These are phyloP conservation scores for Panus rudis DNA, from an alignment of 768 basidiomycete species.

Conservation along the genomic window DNA sequence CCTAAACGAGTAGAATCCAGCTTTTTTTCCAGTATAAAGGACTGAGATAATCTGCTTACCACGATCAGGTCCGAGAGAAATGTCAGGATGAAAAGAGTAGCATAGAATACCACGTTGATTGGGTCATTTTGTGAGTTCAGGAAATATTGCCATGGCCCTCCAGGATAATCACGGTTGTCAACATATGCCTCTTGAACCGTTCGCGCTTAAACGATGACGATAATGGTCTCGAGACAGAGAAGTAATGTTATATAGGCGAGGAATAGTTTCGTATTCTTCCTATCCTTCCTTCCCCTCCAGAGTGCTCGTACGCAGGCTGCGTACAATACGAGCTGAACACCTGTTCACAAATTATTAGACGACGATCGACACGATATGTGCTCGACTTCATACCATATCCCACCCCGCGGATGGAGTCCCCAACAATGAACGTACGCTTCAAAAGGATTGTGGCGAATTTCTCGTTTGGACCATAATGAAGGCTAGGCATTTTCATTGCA, in stretches of 20 bases:
- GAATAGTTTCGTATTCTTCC: conserved; percentile 25
- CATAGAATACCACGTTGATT: conserved; percentile 37
- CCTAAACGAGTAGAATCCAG: too few relatives aligned
- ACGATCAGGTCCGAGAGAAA: conserved; percentile 37
- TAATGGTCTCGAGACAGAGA: conserved; percentile 32
- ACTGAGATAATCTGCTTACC: conserved; percentile 23
- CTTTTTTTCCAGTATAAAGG: too few relatives aligned
- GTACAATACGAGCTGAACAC: conserved; percentile 32
- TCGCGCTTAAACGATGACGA: conserved; percentile 31
- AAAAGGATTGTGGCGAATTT: conserved; percentile 26
- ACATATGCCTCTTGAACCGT: conserved; percentile 21
- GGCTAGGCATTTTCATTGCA: too few relatives aligned
- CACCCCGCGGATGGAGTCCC: conserved; percentile 32
- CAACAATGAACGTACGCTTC: conserved; percentile 34
- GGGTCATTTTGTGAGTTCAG: conserved; percentile 32
- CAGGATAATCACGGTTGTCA: conserved; percentile 17
- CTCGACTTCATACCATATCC: conserved; percentile 30
- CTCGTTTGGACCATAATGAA: conserved; percentile 31
- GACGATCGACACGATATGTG: not conserved
- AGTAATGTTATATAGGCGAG: conserved; percentile 33
- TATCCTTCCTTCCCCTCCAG: conserved; percentile 26
- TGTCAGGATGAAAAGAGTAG: conserved; percentile 35
- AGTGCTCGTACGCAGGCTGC: conserved; percentile 29
- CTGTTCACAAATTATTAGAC: conserved; percentile 13
- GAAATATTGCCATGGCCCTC: conserved; percentile 39